A percentile compares a stretch with the other conserved stretches of the same genome.
phyloP scores from a whole-genome alignment of 768 basidiomycete species.

The Pholiota microspora region DNA sequence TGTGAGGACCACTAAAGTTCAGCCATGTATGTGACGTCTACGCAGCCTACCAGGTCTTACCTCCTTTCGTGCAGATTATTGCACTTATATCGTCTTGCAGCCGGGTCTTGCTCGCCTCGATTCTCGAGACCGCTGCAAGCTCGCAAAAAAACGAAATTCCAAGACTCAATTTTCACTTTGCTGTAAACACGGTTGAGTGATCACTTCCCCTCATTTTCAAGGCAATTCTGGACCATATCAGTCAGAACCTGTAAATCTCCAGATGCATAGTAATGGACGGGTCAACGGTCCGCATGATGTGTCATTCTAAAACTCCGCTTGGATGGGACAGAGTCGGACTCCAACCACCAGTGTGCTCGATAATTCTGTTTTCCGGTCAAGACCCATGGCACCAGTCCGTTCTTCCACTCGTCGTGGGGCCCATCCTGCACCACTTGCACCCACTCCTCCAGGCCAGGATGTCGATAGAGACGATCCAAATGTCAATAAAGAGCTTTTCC shows the following conservation, averaged over 20 bases:
- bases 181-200: no score
- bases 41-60: no score
- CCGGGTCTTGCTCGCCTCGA: no score
- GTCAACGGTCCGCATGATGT: not conserved
- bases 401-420: conserved; percentile 47
- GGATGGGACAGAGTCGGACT: conserved; percentile 34
- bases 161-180: no score
- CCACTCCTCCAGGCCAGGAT: conserved; percentile 26
- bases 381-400: conserved; percentile 86
- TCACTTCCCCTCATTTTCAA: no score
- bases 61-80: no score
- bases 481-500: conserved; percentile 55
- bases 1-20: no score
- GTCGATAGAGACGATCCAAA: conserved; percentile 31
- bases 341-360: conserved; percentile 40
- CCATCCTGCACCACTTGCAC: conserved; percentile 26
- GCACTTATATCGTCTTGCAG: no score
- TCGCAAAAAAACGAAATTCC: no score
- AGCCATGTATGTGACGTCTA: no score
- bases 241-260: not conserved
- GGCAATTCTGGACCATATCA: no score
- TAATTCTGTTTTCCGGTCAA: conserved; percentile 36
- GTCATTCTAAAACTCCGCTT: conserved; percentile 18
- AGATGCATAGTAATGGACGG: not conserved
- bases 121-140: no score